Conservation (phyloP, 179 eudicot species). For the Beta lomatogona region DNA sequence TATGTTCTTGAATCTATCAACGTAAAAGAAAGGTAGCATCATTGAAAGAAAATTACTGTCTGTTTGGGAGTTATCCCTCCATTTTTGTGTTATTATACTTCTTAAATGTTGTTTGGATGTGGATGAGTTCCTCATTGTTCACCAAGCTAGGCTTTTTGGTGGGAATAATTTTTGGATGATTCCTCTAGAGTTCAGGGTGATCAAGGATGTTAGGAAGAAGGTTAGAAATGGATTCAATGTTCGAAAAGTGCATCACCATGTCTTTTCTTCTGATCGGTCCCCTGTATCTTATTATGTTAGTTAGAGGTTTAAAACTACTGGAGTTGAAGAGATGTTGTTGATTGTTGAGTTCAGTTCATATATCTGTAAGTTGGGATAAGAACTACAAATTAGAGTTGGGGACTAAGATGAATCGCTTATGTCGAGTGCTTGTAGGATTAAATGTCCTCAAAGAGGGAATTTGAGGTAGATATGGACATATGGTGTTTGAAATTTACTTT, state of each 20-base stretch:
- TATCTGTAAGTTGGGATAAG: neutral
- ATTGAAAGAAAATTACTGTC: neutral
- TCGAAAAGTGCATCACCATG: neutral
- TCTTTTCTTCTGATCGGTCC: no score
- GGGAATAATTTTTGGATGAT: neutral
- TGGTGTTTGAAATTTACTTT: neutral
- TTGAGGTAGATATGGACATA: no score
- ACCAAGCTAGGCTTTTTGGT: neutral
- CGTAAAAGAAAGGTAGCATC: no score
- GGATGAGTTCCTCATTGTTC: neutral
- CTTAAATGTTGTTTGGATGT: neutral
- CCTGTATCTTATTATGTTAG: neutral
- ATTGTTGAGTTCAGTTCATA: neutral
- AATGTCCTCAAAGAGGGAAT: no score
- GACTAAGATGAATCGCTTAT: no score
- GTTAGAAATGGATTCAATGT: neutral
- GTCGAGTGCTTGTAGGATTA: no score
- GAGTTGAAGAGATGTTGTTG: neutral
- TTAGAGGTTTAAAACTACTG: neutral
- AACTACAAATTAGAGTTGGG: no score
- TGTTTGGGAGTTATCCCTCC: neutral
- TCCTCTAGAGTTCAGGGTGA: neutral
- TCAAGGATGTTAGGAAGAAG: neutral
- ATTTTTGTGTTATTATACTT: neutral
- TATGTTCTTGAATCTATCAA: no score